A percentile compares a stretch with the other conserved stretches of the same genome.
These are phyloP conservation scores for Sclerotinia sclerotiorum DNA, from an alignment of 2,329 filamentous ascomycete species.

Conservation along the genomic window DNA sequence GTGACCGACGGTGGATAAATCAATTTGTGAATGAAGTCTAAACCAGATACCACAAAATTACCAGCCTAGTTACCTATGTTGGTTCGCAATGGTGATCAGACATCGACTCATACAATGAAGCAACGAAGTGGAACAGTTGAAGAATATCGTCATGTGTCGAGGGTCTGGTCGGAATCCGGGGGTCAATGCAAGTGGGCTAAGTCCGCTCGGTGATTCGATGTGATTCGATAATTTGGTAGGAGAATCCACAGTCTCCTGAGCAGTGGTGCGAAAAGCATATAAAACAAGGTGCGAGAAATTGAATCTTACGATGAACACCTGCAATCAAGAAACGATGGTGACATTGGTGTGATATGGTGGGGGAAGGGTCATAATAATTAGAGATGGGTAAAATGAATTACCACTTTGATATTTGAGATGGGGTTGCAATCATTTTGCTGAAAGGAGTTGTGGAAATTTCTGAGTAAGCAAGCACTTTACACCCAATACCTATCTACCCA, in stretches of 20 bases:
- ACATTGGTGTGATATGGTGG: too few species aligned
- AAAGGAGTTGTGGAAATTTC: conserved; percentile 7
- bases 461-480: background rate
- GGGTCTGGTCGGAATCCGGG: background rate
- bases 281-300: background rate
- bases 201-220: conserved; percentile 11
- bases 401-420: background rate
- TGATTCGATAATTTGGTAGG: conserved; percentile 6
- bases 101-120: background rate
- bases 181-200: background rate
- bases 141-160: conserved; percentile 15
- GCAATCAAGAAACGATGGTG: background rate
- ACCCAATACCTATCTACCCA: too few species aligned
- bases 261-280: conserved; percentile 8
- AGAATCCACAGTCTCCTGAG: conserved; percentile 10
- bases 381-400: too few species aligned
- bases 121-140: conserved; percentile 11
- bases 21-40: background rate
- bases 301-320: background rate
- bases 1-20: conserved; percentile 1
- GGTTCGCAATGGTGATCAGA: conserved; percentile 13
- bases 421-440: background rate
- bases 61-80: background rate
- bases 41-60: background rate
- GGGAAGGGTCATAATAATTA: background rate